phyloP scores from a whole-genome alignment of 805 yeast genomes.

The Candida pseudofarinosa region DNA sequence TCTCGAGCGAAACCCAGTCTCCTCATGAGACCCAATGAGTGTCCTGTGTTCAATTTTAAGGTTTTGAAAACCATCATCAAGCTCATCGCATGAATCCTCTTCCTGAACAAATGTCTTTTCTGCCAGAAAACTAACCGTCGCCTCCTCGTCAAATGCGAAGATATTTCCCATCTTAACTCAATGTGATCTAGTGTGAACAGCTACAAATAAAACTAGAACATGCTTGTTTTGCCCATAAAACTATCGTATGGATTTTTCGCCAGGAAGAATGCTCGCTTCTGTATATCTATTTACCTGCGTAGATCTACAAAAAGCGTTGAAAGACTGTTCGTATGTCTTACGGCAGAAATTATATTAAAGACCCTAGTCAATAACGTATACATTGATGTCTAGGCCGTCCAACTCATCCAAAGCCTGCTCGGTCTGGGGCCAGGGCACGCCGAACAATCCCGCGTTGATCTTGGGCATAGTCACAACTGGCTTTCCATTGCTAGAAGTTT shows the following conservation, averaged over 20 bases:
- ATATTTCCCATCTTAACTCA: conserved; percentile 4
- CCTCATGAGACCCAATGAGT: background rate
- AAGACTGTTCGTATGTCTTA: too few species aligned
- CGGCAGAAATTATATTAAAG: too few species aligned
- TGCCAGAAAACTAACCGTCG: conserved; percentile 4
- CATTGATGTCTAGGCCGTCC: conserved; percentile 35
- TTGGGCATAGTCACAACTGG: conserved; percentile 59
- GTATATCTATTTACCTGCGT: too few species aligned
- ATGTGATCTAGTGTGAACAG: background rate
- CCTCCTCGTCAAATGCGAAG: conserved; percentile 14
- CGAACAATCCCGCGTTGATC: conserved; percentile 77
- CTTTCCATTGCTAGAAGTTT: conserved; percentile 9
- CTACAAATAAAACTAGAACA: background rate
- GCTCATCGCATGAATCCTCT: conserved; percentile 1
- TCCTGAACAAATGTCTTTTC: background rate
- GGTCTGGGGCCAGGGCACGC: conserved; percentile 74
- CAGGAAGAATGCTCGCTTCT: too few species aligned
- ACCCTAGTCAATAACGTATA: conserved; percentile 41
- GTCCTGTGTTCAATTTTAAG: background rate
- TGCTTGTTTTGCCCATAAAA: background rate
- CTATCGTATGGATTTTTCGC: too few species aligned
- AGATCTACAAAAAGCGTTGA: too few species aligned
- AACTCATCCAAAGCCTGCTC: conserved; percentile 43
- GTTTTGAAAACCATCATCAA: background rate
- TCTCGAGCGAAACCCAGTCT: background rate